phyloP scores from a whole-genome alignment of 1,284 basidiomycete species.

The Stereum hirsutum region DNA sequence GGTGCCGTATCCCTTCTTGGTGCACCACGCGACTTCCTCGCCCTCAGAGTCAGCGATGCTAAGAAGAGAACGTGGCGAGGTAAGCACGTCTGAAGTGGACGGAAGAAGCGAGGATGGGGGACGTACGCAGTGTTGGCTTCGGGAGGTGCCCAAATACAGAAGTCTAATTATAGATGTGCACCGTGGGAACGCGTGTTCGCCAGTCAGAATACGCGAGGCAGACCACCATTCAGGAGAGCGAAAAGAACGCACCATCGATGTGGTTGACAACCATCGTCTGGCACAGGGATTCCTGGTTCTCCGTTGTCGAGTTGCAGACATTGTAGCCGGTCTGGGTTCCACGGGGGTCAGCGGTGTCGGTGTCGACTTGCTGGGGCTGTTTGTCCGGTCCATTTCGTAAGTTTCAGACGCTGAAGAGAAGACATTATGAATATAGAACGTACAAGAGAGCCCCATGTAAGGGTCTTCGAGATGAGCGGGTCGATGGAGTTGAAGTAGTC shows the following conservation, averaged over 20 bases:
- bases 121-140: constrained; percentile 27
- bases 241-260: neutral
- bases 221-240: neutral
- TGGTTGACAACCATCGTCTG: constrained; percentile 43
- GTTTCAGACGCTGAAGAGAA: too few relatives aligned
- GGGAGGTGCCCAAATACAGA: constrained; percentile 54
- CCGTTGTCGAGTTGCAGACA: constrained; percentile 61
- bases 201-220: neutral
- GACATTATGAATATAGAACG: too few relatives aligned
- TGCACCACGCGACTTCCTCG: constrained; percentile 69
- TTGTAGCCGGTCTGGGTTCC: constrained; percentile 60
- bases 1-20: constrained; percentile 54
- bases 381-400: too few relatives aligned
- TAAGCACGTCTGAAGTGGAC: too few relatives aligned
- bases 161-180: constrained; percentile 29
- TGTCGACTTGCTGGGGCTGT: constrained; percentile 54
- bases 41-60: constrained; percentile 61
- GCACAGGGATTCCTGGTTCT: constrained; percentile 46
- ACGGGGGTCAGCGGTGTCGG: constrained; percentile 36
- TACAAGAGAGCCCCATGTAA: too few relatives aligned
- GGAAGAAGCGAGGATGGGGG: too few relatives aligned
- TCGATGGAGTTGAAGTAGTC: too few relatives aligned
- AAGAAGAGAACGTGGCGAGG: too few relatives aligned
- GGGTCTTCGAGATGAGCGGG: too few relatives aligned
- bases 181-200: neutral